Evolutionary conservation across 2,329 filamentous ascomycete genomes (phyloP).

Genomic region (Neofusicoccum parvum): DNA sequence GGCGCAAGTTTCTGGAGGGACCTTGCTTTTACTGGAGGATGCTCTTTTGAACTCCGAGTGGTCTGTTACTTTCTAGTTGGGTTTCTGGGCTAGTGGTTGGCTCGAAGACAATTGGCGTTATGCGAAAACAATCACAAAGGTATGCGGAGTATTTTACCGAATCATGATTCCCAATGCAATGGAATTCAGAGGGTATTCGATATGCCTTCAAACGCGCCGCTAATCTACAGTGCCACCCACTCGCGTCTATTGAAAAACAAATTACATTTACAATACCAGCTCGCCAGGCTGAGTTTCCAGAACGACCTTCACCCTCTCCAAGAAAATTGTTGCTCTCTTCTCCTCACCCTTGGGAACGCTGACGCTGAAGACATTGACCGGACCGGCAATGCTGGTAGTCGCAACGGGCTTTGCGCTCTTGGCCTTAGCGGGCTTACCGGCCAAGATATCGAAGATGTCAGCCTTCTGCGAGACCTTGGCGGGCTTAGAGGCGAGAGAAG

Average conservation of each 20-base stretch:
- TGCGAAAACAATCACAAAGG: no score
- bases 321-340: constrained; percentile 76
- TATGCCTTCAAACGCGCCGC: constrained; percentile 12
- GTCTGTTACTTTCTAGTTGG: no score
- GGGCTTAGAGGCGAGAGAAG: constrained; percentile 27
- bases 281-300: constrained; percentile 52
- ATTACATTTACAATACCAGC: constrained; percentile 35
- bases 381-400: constrained; percentile 42
- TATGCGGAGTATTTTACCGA: no score
- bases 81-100: no score
- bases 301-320: constrained; percentile 82
- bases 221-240: constrained; percentile 8
- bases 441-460: constrained; percentile 83
- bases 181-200: constrained; percentile 14
- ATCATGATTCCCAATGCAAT: neutral
- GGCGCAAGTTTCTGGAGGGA: no score
- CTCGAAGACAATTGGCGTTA: no score
- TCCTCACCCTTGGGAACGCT: constrained; percentile 79
- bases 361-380: constrained; percentile 79
- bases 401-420: constrained; percentile 41
- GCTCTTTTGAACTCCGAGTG: no score
- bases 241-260: constrained; percentile 5
- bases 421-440: constrained; percentile 39
- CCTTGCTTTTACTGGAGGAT: no score
- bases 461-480: constrained; percentile 52